phyloP scores from a whole-genome alignment of 192 early-diverging fungal species.

The Mortierella claussenii region DNA sequence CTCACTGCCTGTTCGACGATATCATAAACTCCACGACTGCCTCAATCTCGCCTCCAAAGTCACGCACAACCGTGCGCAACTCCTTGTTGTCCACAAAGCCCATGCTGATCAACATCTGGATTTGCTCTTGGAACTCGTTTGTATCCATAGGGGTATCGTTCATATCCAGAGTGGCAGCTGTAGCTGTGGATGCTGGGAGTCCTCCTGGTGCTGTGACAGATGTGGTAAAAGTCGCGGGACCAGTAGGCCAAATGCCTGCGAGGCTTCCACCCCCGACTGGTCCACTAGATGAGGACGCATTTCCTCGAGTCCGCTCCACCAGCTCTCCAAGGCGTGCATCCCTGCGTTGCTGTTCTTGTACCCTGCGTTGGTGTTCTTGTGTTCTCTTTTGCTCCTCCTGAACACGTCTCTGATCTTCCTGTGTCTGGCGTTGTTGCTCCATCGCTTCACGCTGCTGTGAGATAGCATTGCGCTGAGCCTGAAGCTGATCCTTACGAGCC shows the following conservation, averaged over 20 bases:
- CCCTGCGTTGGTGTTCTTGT: slow-evolving; percentile 19
- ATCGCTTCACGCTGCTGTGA: slow-evolving; percentile 19
- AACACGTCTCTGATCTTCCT: background rate
- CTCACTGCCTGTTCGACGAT: slow-evolving; percentile 1
- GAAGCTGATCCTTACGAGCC: slow-evolving; percentile 16
- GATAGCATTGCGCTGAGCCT: slow-evolving; percentile 20
- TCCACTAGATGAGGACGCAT: background rate
- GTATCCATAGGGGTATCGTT: background rate
- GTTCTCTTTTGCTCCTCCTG: slow-evolving; percentile 11
- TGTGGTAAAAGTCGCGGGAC: background rate
- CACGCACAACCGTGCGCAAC: slow-evolving; percentile 20
- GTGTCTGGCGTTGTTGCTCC: slow-evolving; percentile 9
- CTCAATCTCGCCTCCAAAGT: slow-evolving; percentile 47
- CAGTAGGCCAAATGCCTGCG: slow-evolving; percentile 32
- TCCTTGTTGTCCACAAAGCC: slow-evolving; percentile 32
- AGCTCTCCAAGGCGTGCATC: slow-evolving; percentile 9
- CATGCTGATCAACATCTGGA: slow-evolving; percentile 26
- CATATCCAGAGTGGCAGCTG: background rate
- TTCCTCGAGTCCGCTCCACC: background rate
- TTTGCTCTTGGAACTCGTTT: slow-evolving; percentile 25
- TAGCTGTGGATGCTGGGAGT: slow-evolving; percentile 1
- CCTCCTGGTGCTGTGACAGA: background rate
- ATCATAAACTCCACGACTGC: slow-evolving; percentile 41
- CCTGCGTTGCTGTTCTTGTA: slow-evolving; percentile 21
- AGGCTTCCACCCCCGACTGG: slow-evolving; percentile 37